Evolutionary conservation across 441 rosid genomes (phyloP).

Genomic region (Rhodomyrtus psidioides): DNA sequence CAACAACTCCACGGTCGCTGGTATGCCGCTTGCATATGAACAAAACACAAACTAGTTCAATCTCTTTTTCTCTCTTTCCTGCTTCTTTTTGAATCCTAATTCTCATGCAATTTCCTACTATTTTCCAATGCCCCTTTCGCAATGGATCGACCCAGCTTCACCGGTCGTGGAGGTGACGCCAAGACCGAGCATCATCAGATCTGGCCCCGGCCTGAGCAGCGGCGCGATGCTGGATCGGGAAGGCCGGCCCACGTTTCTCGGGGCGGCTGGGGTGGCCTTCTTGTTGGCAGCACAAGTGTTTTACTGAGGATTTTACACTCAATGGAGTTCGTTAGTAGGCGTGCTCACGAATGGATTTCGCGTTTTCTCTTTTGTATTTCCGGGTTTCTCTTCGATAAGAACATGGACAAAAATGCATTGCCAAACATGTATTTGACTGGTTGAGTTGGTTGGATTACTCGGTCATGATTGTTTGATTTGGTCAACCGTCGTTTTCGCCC

Average conservation of each 20-base stretch:
- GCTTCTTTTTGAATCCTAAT: background rate
- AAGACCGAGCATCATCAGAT: constrained; percentile 34
- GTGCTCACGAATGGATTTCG: background rate
- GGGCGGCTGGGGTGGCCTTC: background rate
- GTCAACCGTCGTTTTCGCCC: background rate
- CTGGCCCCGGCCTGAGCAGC: constrained; percentile 12
- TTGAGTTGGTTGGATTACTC: too few species aligned
- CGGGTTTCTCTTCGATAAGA: background rate
- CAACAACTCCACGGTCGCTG: constrained; percentile 30
- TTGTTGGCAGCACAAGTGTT: background rate
- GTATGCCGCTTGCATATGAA: constrained; percentile 17
- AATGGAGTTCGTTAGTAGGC: background rate
- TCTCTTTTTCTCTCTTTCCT: background rate
- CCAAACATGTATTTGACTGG: background rate
- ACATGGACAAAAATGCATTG: too few species aligned
- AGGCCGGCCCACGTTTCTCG: background rate
- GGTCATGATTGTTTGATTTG: background rate
- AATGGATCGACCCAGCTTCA: background rate
- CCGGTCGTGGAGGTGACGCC: constrained; percentile 32
- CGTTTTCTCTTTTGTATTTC: background rate
- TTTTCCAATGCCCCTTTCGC: background rate
- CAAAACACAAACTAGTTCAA: background rate
- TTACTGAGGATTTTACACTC: background rate
- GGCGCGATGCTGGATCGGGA: background rate
- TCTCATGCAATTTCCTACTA: background rate